Conservation (phyloP, 331 rosid genomes). For the Saraca asoca region DNA sequence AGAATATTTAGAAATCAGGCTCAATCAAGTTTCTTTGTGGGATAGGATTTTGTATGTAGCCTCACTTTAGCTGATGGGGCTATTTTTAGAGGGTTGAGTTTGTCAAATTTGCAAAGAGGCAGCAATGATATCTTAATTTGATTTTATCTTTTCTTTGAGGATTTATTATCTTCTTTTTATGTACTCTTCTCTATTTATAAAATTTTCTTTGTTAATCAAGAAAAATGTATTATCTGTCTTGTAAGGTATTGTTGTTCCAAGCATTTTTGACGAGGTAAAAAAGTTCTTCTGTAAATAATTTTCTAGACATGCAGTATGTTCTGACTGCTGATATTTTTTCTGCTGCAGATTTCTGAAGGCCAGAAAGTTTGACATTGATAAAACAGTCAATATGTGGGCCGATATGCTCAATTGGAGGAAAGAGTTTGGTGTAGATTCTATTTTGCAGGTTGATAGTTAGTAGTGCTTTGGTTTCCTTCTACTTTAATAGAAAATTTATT, state of each 20-base stretch:
- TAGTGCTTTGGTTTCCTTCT: constrained; percentile 15
- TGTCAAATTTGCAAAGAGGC: too few relatives aligned
- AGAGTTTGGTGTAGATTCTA: constrained; percentile 67
- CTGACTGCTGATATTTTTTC: constrained; percentile 21
- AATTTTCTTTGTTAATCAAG: too few relatives aligned
- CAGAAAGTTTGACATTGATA: constrained; percentile 86
- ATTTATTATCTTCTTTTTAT: too few relatives aligned
- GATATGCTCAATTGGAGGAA: constrained; percentile 96
- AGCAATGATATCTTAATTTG: too few relatives aligned
- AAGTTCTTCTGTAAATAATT: background rate
- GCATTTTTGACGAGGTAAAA: constrained; percentile 5
- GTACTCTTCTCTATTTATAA: too few relatives aligned
- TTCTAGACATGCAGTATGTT: constrained; percentile 15
- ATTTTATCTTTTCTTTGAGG: too few relatives aligned
- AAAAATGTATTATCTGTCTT: background rate
- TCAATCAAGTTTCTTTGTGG: too few relatives aligned
- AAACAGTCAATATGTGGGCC: constrained; percentile 82
- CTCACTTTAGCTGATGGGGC: too few relatives aligned
- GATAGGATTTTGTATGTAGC: too few relatives aligned
- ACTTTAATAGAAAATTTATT: constrained; percentile 18
- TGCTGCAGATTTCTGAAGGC: constrained; percentile 88
- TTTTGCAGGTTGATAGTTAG: constrained; percentile 60
- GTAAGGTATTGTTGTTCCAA: background rate
- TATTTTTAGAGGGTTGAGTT: too few relatives aligned
- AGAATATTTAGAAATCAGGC: too few relatives aligned